These are phyloP conservation scores for Aphanoascus verrucosus DNA, from an alignment of 2,329 filamentous ascomycete genomes.

Conservation along the genomic window DNA sequence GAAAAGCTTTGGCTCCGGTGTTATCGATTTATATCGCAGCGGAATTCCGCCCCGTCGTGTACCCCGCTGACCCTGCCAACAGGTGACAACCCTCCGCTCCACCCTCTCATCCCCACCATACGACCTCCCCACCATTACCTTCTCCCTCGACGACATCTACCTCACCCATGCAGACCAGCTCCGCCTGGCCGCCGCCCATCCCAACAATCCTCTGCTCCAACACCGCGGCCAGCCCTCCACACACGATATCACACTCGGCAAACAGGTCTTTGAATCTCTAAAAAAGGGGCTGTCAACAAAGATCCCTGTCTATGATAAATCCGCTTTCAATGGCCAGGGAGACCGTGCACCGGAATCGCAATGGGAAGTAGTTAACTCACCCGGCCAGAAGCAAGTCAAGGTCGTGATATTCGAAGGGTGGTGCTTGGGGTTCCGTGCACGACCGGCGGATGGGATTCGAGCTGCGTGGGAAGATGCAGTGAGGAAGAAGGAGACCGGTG, in stretches of 20 bases:
- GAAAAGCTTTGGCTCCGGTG: neutral
- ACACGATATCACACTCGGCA: slow-evolving; percentile 61
- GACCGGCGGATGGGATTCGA: slow-evolving; percentile 46
- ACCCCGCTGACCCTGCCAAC: slow-evolving; percentile 3
- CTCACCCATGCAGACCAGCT: slow-evolving; percentile 59
- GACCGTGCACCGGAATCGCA: slow-evolving; percentile 54
- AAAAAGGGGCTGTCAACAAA: slow-evolving; percentile 41
- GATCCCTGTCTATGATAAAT: slow-evolving; percentile 77
- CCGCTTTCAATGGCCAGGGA: slow-evolving; percentile 61
- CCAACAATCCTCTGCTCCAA: slow-evolving; percentile 64
- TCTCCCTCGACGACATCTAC: slow-evolving; percentile 87
- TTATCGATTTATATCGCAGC: neutral
- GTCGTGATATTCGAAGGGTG: slow-evolving; percentile 81
- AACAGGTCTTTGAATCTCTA: slow-evolving; percentile 52
- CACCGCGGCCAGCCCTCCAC: slow-evolving; percentile 75
- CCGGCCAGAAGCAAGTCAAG: slow-evolving; percentile 33
- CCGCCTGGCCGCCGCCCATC: slow-evolving; percentile 52
- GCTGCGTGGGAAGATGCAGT: slow-evolving; percentile 44
- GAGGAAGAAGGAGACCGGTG: slow-evolving; percentile 31
- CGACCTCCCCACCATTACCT: slow-evolving; percentile 55
- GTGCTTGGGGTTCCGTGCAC: slow-evolving; percentile 71
- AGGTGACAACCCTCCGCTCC: slow-evolving; percentile 53
- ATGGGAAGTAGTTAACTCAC: slow-evolving; percentile 48
- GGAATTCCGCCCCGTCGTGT: neutral
- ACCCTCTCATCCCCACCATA: slow-evolving; percentile 49